phyloP scores from a whole-genome alignment of 495 filamentous ascomycete genomes.

The Aspergillus biplanus region DNA sequence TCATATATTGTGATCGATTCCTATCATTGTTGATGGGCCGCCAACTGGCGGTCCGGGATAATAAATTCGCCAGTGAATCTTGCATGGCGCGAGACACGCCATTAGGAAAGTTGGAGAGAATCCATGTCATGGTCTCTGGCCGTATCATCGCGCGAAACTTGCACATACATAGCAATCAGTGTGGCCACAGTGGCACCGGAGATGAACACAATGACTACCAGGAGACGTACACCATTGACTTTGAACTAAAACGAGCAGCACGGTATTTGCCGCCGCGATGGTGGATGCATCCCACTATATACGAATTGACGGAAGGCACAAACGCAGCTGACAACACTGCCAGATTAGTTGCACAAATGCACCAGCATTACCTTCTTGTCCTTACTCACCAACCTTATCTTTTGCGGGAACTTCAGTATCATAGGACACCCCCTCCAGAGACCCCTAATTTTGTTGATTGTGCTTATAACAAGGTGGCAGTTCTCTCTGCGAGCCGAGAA shows the following conservation, averaged over 20 bases:
- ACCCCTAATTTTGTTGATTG: constrained; percentile 39
- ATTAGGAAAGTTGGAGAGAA: constrained; percentile 35
- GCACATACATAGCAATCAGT: constrained; percentile 39
- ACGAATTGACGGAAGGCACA: constrained; percentile 16
- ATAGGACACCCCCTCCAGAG: constrained; percentile 28
- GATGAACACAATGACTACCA: constrained; percentile 39
- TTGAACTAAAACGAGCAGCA: constrained; percentile 43
- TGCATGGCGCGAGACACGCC: constrained; percentile 29
- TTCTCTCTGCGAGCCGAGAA: constrained; percentile 48
- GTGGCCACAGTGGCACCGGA: constrained; percentile 24
- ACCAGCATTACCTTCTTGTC: constrained; percentile 46
- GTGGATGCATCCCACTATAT: constrained; percentile 35
- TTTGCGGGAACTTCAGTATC: constrained; percentile 16
- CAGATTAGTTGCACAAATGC: constrained; percentile 47
- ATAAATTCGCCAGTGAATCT: constrained; percentile 20
- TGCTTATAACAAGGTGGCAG: constrained; percentile 48
- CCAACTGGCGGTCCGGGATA: not conserved
- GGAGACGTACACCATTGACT: constrained; percentile 42
- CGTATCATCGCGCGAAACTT: constrained; percentile 47
- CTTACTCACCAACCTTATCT: constrained; percentile 57
- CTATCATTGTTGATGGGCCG: constrained; percentile 47
- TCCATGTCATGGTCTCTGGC: constrained; percentile 36
- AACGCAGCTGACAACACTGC: constrained; percentile 25
- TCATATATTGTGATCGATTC: constrained; percentile 49
- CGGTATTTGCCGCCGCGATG: constrained; percentile 38